These are phyloP conservation scores for Neurospora sp. DNA, from an alignment of 2,329 filamentous ascomycete species.

Conservation along the genomic window DNA sequence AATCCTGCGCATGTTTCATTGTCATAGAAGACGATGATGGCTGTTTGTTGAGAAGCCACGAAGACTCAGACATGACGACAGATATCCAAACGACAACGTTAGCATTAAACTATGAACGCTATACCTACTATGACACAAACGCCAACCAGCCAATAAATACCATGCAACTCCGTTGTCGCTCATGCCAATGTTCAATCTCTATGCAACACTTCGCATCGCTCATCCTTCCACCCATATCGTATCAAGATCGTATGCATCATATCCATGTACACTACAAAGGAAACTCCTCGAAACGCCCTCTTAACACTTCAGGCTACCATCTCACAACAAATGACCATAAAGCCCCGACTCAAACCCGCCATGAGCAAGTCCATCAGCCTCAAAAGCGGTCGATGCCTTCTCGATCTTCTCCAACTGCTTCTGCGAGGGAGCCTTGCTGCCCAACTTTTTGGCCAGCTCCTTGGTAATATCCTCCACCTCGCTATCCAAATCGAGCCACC, in stretches of 20 bases:
- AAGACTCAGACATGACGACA: not conserved
- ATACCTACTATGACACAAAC: not conserved
- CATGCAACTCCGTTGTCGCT: not conserved
- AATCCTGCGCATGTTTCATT: not conserved
- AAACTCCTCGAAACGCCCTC: not conserved
- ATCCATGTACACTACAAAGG: not conserved
- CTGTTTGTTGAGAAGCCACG: not conserved
- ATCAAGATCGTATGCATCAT: not conserved
- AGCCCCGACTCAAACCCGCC: not conserved
- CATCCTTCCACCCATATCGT: not conserved
- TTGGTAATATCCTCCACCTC: constrained; percentile 62
- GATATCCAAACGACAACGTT: not conserved
- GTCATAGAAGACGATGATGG: not conserved
- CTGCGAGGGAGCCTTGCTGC: not conserved
- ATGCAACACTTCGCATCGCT: not conserved
- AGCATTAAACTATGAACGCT: not conserved
- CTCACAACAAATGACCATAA: not conserved
- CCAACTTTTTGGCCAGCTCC: constrained; percentile 54
- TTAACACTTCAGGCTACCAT: not conserved
- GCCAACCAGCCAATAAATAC: not conserved
- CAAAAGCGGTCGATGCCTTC: not conserved
- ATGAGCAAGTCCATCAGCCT: not conserved
- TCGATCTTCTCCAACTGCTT: not conserved
- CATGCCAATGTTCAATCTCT: not conserved
- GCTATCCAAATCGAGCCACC: constrained; percentile 67